phyloP scores from a whole-genome alignment of 2,329 filamentous ascomycete species.

The Pleoardoris graminearum region DNA sequence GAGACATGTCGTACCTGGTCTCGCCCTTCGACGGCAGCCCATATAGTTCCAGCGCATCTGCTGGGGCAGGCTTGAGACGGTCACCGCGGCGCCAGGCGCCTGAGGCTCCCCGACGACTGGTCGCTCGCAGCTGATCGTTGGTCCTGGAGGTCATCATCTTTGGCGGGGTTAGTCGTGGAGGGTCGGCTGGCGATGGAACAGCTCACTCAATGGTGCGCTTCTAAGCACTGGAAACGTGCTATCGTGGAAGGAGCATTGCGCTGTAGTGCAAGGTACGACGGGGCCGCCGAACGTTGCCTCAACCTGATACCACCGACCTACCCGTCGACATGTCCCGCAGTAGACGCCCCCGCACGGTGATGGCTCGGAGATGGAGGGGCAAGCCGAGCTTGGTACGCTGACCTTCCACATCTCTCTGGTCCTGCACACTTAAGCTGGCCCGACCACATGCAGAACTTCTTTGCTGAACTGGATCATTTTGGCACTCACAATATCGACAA shows the following conservation, averaged over 20 bases:
- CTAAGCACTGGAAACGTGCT: constrained; percentile 6
- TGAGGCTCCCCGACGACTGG: constrained; percentile 43
- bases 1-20: constrained; percentile 62
- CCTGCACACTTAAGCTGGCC: too few species aligned
- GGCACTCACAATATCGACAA: background rate
- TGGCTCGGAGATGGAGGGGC: constrained; percentile 26
- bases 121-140: constrained; percentile 37
- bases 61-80: constrained; percentile 68
- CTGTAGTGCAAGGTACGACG: background rate
- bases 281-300: background rate
- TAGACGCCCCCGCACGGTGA: constrained; percentile 30
- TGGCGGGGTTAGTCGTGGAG: constrained; percentile 3
- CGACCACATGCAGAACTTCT: too few species aligned
- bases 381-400: constrained; percentile 12
- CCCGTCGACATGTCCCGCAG: background rate
- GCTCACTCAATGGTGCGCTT: constrained; percentile 3
- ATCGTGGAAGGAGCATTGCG: constrained; percentile 8
- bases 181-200: background rate
- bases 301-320: background rate
- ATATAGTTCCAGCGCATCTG: constrained; percentile 78
- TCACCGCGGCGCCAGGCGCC: constrained; percentile 38
- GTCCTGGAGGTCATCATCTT: constrained; percentile 31
- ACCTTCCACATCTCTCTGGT: background rate
- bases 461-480: background rate
- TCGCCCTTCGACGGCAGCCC: constrained; percentile 92